phyloP scores from a whole-genome alignment of 305 asterid species.

The Ilex paraguariensis region DNA sequence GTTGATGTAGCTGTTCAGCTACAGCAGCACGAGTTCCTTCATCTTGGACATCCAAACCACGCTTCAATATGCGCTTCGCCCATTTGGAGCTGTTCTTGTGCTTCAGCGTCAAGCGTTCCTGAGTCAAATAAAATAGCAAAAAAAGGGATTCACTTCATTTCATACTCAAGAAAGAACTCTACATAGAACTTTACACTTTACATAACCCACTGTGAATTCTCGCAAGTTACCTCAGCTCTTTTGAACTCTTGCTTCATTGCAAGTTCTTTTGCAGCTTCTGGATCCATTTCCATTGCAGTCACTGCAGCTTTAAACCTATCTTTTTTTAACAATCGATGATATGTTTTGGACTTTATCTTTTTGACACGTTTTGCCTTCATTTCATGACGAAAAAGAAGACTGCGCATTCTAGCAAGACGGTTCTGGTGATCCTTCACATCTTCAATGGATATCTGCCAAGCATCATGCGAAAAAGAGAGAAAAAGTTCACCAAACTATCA shows the following conservation, averaged over 20 bases:
- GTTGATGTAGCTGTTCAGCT: slow-evolving; percentile 73
- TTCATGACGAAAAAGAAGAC: slow-evolving; percentile 83
- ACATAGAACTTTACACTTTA: no score
- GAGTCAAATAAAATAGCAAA: slow-evolving; percentile 18
- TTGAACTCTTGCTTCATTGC: slow-evolving; percentile 74
- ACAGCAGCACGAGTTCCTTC: slow-evolving; percentile 86
- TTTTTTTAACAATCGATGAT: slow-evolving; percentile 72
- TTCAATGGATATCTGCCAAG: slow-evolving; percentile 62
- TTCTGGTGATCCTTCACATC: slow-evolving; percentile 64
- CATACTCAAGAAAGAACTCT: no score
- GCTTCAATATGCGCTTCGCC: slow-evolving; percentile 72
- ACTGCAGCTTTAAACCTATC: slow-evolving; percentile 54
- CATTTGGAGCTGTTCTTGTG: slow-evolving; percentile 80
- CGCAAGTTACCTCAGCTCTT: slow-evolving; percentile 70
- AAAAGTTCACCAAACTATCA: no score
- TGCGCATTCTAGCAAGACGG: slow-evolving; percentile 71
- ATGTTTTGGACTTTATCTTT: slow-evolving; percentile 88
- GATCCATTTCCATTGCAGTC: slow-evolving; percentile 54
- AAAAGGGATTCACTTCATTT: background rate
- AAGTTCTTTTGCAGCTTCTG: slow-evolving; percentile 77
- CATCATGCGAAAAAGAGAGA: slow-evolving; percentile 10
- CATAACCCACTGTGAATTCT: background rate
- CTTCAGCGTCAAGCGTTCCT: slow-evolving; percentile 88
- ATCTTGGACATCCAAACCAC: slow-evolving; percentile 77
- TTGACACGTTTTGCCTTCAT: slow-evolving; percentile 69